These are phyloP conservation scores for Hemisphaericaspora xylanilytica DNA, from an alignment of 1,139 yeast genomes.

Conservation along the genomic window DNA sequence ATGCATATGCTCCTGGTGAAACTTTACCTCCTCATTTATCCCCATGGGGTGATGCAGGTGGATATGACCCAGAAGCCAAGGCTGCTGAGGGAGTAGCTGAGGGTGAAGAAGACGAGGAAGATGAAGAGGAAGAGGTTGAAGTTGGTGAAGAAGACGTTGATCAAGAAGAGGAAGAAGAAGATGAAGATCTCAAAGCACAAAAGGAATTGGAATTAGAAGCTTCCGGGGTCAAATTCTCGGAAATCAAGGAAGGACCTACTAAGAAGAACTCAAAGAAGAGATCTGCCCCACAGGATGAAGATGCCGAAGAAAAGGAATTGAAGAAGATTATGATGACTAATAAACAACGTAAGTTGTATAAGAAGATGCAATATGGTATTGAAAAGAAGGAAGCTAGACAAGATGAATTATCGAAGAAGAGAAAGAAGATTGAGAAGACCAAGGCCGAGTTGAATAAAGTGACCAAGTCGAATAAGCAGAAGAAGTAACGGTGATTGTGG, in stretches of 20 bases:
- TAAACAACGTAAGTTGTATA: constrained; percentile 91
- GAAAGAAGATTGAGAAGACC: constrained; percentile 69
- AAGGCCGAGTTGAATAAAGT: constrained; percentile 53
- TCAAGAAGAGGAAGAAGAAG: constrained; percentile 50
- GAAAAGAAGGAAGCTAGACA: constrained; percentile 80
- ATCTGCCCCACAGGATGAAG: constrained; percentile 22
- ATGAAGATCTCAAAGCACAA: constrained; percentile 66
- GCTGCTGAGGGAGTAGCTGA: constrained; percentile 27
- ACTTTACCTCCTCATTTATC: constrained; percentile 93
- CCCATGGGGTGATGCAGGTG: constrained; percentile 98
- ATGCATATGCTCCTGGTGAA: constrained; percentile 90
- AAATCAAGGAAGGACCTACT: constrained; percentile 32
- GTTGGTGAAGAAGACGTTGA: constrained; percentile 23
- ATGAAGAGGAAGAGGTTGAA: constrained; percentile 51
- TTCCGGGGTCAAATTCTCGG: constrained; percentile 75
- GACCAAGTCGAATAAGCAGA: constrained; percentile 24
- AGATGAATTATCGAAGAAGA: constrained; percentile 73
- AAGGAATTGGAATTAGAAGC: constrained; percentile 90
- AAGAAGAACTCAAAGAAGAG: constrained; percentile 34
- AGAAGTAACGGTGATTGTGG: not conserved
- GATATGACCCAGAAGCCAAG: constrained; percentile 76
- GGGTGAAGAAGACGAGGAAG: constrained; percentile 42
- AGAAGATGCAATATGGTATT: constrained; percentile 92
- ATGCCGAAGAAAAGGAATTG: constrained; percentile 80
- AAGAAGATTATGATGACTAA: constrained; percentile 97